Evolutionary conservation across 2,329 filamentous ascomycete genomes (phyloP).

Genomic region (Neonectria coccinea): DNA sequence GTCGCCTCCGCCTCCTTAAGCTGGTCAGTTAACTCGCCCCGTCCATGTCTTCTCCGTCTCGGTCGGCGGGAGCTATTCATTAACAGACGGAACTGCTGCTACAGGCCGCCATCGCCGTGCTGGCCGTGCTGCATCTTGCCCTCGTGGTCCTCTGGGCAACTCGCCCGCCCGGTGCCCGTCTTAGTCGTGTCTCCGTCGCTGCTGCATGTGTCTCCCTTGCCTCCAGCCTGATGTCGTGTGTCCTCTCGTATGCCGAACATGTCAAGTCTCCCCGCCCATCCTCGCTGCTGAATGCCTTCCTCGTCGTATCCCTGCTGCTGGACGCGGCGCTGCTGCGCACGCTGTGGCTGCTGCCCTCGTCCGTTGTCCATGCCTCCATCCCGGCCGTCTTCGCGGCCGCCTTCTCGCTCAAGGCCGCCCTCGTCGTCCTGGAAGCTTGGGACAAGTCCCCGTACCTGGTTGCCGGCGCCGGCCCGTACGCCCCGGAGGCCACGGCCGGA

Average conservation of each 20-base stretch:
- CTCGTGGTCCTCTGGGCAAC: conserved; percentile 50
- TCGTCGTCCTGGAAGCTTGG: conserved; percentile 53
- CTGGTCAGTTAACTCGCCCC: conserved; percentile 37
- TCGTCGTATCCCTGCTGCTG: conserved; percentile 50
- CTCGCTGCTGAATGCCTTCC: conserved; percentile 49
- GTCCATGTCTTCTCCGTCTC: not conserved
- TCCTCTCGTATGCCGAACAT: conserved; percentile 50
- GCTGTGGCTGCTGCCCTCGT: conserved; percentile 47
- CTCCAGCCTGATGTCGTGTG: conserved; percentile 48
- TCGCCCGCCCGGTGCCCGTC: conserved; percentile 26
- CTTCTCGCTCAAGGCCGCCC: conserved; percentile 50
- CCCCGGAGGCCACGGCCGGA: conserved; percentile 54
- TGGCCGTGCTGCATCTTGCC: conserved; percentile 49
- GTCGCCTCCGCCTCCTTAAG: conserved; percentile 44
- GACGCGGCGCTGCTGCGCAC: conserved; percentile 51
- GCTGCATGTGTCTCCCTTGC: conserved; percentile 49
- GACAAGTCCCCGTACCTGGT: conserved; percentile 52
- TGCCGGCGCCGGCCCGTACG: conserved; percentile 42
- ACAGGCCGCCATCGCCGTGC: conserved; percentile 41
- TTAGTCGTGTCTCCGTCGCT: conserved; percentile 47
- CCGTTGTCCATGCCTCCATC: conserved; percentile 40
- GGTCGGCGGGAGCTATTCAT: not conserved
- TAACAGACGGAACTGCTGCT: conserved; percentile 5
- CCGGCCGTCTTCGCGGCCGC: conserved; percentile 51
- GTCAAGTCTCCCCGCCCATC: conserved; percentile 49